A percentile compares a stretch with the other conserved stretches of the same genome.
Conservation (phyloP, 805 yeast genomes). For the Priceomyces melissophilus region DNA sequence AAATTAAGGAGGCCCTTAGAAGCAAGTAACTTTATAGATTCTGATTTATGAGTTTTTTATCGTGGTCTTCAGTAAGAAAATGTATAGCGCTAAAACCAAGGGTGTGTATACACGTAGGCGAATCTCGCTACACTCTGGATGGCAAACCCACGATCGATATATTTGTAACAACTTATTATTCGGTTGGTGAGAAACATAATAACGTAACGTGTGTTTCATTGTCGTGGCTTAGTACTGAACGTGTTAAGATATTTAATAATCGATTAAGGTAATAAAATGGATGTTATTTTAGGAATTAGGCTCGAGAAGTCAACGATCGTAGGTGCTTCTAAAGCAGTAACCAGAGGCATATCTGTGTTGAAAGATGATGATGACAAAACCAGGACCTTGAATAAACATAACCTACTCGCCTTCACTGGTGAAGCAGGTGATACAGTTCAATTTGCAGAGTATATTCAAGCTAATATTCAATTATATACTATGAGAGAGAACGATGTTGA, state of each 20-base stretch:
- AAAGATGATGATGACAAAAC: conserved; percentile 44
- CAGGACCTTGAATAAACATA: conserved; percentile 65
- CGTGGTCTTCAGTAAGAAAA: too few species aligned
- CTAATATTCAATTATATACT: conserved; percentile 81
- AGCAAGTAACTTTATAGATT: conserved; percentile 1
- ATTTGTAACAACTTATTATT: not conserved
- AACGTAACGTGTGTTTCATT: too few species aligned
- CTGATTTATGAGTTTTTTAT: too few species aligned
- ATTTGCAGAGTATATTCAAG: conserved; percentile 92
- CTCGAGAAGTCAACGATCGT: conserved; percentile 77
- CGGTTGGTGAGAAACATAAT: not conserved
- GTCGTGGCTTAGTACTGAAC: too few species aligned
- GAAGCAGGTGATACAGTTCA: conserved; percentile 96
- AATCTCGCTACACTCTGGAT: not conserved
- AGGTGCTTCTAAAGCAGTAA: conserved; percentile 93
- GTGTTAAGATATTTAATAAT: not conserved
- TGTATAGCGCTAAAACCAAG: too few species aligned
- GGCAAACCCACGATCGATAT: not conserved
- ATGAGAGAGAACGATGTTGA: conserved; percentile 79
- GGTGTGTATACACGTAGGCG: too few species aligned
- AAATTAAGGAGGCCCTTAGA: conserved; percentile 14
- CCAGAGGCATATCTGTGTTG: conserved; percentile 54
- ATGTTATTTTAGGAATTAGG: conserved; percentile 82
- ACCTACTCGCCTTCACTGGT: conserved; percentile 86
- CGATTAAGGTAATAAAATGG: conserved; percentile 50